These are phyloP conservation scores for Collybia mongolica DNA, from an alignment of 768 basidiomycete species.

Conservation along the genomic window DNA sequence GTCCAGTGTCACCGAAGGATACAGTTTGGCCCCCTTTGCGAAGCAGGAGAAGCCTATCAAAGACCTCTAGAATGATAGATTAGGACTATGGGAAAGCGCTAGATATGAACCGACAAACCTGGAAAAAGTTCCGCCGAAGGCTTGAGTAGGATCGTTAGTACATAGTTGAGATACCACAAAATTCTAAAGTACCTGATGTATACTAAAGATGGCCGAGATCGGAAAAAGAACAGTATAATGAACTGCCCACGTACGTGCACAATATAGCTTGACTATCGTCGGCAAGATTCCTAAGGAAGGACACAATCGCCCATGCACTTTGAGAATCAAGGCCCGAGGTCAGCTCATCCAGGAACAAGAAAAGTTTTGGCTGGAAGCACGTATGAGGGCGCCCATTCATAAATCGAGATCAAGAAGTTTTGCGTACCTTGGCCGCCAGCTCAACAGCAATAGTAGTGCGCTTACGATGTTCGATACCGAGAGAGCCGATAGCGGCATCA, in stretches of 20 bases:
- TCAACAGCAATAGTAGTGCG: slow-evolving; percentile 87
- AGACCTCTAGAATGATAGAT: slow-evolving; percentile 36
- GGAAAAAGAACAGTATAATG: slow-evolving; percentile 6
- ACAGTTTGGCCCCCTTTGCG: slow-evolving; percentile 75
- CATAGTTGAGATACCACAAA: not conserved
- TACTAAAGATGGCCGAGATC: slow-evolving; percentile 22
- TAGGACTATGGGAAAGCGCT: not conserved
- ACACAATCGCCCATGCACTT: slow-evolving; percentile 80
- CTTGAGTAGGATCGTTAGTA: slow-evolving; percentile 29
- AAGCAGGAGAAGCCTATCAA: slow-evolving; percentile 77
- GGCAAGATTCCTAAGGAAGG: slow-evolving; percentile 74
- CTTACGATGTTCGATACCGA: slow-evolving; percentile 74
- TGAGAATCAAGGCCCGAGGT: slow-evolving; percentile 88
- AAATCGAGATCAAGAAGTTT: no score
- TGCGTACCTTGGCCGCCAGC: slow-evolving; percentile 76
- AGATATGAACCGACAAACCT: slow-evolving; percentile 26
- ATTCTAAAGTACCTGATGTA: slow-evolving; percentile 35
- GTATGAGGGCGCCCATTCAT: no score
- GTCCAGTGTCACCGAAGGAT: slow-evolving; percentile 73
- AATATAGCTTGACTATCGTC: slow-evolving; percentile 84
- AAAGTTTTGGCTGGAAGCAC: slow-evolving; percentile 55
- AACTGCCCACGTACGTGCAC: slow-evolving; percentile 60
- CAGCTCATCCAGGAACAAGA: slow-evolving; percentile 88
- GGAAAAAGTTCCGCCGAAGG: slow-evolving; percentile 86
- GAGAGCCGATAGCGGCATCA: slow-evolving; percentile 67